Evolutionary conservation across 306 rosid genomes (phyloP).

Genomic region (Gynostemma pentaphyllum): DNA sequence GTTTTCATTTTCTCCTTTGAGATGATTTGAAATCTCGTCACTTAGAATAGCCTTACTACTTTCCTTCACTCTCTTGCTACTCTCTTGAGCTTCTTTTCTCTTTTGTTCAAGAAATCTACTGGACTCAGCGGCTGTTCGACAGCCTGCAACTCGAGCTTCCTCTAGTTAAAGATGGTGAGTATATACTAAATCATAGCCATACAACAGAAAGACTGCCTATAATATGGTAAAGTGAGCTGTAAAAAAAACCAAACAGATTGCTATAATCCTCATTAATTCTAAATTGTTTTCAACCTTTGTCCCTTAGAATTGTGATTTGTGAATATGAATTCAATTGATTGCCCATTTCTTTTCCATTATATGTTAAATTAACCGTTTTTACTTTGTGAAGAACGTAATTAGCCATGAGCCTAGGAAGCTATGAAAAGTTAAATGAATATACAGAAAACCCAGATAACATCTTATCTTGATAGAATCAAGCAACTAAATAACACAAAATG

Average conservation of each 20-base stretch:
- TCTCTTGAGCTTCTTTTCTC: constrained; percentile 35
- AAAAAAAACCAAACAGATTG: not conserved
- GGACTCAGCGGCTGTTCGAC: constrained; percentile 52
- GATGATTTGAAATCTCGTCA: constrained; percentile 24
- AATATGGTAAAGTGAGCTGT: not conserved
- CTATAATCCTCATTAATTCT: not conserved
- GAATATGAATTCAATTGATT: no score
- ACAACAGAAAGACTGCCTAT: not conserved
- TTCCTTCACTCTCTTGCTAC: constrained; percentile 27
- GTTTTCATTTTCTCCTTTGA: constrained; percentile 40
- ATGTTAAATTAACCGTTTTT: no score
- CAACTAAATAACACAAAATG: not conserved
- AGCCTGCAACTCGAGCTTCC: constrained; percentile 80
- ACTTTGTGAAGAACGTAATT: not conserved
- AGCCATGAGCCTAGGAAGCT: not conserved
- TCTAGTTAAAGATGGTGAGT: constrained; percentile 12
- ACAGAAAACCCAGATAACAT: not conserved
- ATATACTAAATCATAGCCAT: not conserved
- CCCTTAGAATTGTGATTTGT: not conserved
- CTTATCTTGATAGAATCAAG: not conserved
- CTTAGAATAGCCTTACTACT: constrained; percentile 35
- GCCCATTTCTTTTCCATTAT: no score
- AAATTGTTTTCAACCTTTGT: not conserved
- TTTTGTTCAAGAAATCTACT: constrained; percentile 42
- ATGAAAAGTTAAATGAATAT: not conserved